Base-by-base conservation (phyloP, 768 basidiomycete species). In the Phylloporus rhodoxanthus region DNA sequence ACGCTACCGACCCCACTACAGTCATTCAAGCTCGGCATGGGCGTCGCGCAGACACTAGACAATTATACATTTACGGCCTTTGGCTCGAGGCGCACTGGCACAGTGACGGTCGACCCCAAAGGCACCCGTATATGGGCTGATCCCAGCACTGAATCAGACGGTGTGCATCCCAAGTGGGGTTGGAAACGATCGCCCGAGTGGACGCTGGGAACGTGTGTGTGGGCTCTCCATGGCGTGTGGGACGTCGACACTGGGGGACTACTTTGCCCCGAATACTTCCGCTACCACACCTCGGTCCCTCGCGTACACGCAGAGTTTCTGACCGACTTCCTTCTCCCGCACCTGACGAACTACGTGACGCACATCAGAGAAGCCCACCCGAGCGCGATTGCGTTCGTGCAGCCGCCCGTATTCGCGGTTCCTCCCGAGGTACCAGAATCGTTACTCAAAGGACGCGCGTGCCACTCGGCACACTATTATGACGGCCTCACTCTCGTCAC, bases 401-500 rank as follows among this genome's bases (percentile, higher is more conserved):
- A 94, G 52, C 88, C 91, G 0, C 90, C 94, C 6, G 91, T 98
- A 1, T 97, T 97, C 62, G 83, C 81, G 0, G 69, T 72, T 2
- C 95, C 94, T 0, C 91, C 93, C 0, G 57, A 66, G 20, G 64
- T 82, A 1, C 75, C 77, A 8, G 75, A 78, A 20, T 75, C 77
- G 8, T 67, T 83, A 13, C 67, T 82, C 15, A 75, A 79, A 13
- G 84, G 93, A 2, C 81, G 85, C 2, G 83, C 77, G 25, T 80
- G 72, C 28, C 85, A 89, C 56, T 84, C 87, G 4, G 75, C 84
- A 0, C 95, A 98, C 65, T 98, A 92, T 66, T 98, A 97, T 61
- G 94, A 98, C 58, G 94, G 94, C 1, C 72, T 97, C 34, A 98
- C 95, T 0, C 78, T 98, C 36, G 74, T 98, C n/a, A 88, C 89